Evolutionary conservation across 352 stramenopile genomes (phyloP).

Genomic region (Blastocystis hominis): DNA sequence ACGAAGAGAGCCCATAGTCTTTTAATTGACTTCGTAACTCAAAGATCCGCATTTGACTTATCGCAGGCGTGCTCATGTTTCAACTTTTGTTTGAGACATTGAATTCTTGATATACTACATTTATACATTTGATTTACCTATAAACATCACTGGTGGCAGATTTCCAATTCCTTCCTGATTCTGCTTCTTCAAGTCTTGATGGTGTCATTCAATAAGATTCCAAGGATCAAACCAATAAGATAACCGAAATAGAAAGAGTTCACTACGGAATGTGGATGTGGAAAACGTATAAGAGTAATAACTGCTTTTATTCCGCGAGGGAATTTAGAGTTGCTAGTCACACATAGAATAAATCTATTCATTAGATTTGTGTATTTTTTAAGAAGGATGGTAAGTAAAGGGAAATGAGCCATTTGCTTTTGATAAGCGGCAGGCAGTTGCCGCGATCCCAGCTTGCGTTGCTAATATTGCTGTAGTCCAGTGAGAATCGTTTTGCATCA

Average conservation of each 20-base stretch:
- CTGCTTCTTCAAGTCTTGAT: too few species aligned
- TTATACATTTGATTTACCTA: neutral
- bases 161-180: neutral
- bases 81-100: neutral
- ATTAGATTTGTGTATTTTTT: slow-evolving; percentile 16
- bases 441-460: neutral
- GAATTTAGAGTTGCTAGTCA: neutral
- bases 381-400: neutral
- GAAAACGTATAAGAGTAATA: too few species aligned
- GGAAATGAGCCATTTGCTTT: neutral
- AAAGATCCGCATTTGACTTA: slow-evolving; percentile 23
- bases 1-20: neutral
- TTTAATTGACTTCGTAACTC: slow-evolving; percentile 33
- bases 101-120: neutral
- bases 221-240: neutral
- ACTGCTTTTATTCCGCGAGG: neutral
- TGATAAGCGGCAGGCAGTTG: neutral
- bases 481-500: slow-evolving; percentile 48
- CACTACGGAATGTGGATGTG: too few species aligned
- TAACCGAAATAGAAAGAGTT: neutral
- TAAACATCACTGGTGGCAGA: neutral
- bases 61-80: neutral
- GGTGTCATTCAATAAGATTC: neutral
- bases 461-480: slow-evolving; percentile 1
- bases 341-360: neutral